Conservation (phyloP, 768 basidiomycete genomes). For the Suillus brevipes region DNA sequence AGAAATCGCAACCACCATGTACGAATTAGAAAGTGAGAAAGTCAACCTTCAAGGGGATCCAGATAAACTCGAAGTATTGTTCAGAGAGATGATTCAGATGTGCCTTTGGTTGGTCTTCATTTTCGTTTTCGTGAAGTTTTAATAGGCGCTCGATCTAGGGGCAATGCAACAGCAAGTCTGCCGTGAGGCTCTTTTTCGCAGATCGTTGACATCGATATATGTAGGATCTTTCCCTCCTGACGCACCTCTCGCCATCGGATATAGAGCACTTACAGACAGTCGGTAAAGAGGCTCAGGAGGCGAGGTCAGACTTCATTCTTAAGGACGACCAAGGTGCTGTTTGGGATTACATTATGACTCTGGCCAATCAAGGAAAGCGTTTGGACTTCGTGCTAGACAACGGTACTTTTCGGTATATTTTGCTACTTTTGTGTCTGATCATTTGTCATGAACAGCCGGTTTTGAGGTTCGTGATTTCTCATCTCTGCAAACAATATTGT, state of each 20-base stretch:
- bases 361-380: constrained; percentile 43
- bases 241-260: constrained; percentile 79
- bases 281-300: constrained; percentile 76
- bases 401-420: constrained; percentile 41
- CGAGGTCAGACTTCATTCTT: constrained; percentile 77
- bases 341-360: constrained; percentile 68
- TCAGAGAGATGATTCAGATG: constrained; percentile 88
- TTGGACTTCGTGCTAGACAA: constrained; percentile 94
- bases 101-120: constrained; percentile 65
- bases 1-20: constrained; percentile 78
- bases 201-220: constrained; percentile 5
- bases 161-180: constrained; percentile 79
- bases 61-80: constrained; percentile 60
- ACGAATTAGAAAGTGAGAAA: constrained; percentile 58
- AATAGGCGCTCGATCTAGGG: constrained; percentile 50
- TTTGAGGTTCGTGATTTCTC: constrained; percentile 64
- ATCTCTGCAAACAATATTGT: background rate
- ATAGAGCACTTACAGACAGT: constrained; percentile 82
- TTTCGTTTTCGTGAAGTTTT: background rate
- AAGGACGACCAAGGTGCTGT: constrained; percentile 75
- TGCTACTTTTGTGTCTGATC: background rate
- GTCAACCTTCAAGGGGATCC: constrained; percentile 44
- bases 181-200: background rate
- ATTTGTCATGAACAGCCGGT: constrained; percentile 55
- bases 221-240: constrained; percentile 90